phyloP scores from a whole-genome alignment of 768 basidiomycete species.

The Russula abietina region DNA sequence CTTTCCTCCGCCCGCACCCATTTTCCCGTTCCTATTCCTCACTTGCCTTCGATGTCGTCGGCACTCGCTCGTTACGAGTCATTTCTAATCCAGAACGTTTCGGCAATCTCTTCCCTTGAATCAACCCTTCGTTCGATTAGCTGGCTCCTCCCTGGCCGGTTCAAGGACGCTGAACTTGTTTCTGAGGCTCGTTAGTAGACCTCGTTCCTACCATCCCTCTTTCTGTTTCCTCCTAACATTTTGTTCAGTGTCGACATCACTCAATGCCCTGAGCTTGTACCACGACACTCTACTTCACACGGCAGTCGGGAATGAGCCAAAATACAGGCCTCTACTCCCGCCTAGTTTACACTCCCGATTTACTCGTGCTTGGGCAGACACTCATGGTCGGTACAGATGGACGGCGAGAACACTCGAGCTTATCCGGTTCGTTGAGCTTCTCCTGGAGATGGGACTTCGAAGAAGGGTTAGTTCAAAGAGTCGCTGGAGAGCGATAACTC shows the following conservation, averaged over 20 bases:
- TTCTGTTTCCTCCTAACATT: slow-evolving; percentile 10
- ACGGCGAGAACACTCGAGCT: slow-evolving; percentile 68
- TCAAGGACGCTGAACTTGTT: slow-evolving; percentile 95
- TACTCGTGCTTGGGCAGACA: slow-evolving; percentile 80
- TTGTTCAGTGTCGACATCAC: slow-evolving; percentile 68
- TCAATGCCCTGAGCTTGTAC: slow-evolving; percentile 88
- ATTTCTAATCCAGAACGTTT: slow-evolving; percentile 79
- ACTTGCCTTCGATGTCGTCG: slow-evolving; percentile 46
- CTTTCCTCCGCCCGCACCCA: not conserved
- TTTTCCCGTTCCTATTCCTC: not conserved
- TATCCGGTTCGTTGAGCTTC: slow-evolving; percentile 72
- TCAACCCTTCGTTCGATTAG: slow-evolving; percentile 83
- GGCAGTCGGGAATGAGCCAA: slow-evolving; percentile 57
- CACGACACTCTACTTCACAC: slow-evolving; percentile 86
- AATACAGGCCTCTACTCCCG: slow-evolving; percentile 70
- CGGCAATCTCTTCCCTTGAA: slow-evolving; percentile 82
- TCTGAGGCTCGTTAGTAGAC: slow-evolving; percentile 81
- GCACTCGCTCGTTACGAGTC: slow-evolving; percentile 69
- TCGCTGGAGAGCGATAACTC: slow-evolving; percentile 71
- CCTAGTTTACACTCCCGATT: slow-evolving; percentile 79
- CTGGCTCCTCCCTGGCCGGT: slow-evolving; percentile 93
- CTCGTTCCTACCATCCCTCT: slow-evolving; percentile 17
- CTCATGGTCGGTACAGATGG: slow-evolving; percentile 67
- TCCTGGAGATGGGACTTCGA: slow-evolving; percentile 83
- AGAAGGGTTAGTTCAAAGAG: slow-evolving; percentile 58